These are phyloP conservation scores for Hyaloscypha bicolor DNA, from an alignment of 495 filamentous ascomycete genomes.

Conservation along the genomic window DNA sequence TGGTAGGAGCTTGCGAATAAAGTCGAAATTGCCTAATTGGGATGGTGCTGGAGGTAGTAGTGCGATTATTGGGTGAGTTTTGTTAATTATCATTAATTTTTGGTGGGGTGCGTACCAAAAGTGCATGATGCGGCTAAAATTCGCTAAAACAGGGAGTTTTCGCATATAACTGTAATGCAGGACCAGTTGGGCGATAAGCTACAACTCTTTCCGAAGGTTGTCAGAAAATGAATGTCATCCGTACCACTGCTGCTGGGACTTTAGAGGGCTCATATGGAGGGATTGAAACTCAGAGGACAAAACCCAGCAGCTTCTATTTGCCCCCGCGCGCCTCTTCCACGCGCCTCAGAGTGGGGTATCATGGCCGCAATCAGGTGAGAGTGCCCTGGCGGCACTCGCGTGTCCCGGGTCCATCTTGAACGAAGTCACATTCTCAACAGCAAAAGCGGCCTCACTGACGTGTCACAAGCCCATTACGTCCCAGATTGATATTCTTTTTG, in stretches of 20 bases:
- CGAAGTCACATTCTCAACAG: neutral
- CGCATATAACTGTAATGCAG: neutral
- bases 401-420: neutral
- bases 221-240: slow-evolving; percentile 14
- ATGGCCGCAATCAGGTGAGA: neutral
- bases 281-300: neutral
- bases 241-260: neutral
- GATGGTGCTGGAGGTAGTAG: too few relatives aligned
- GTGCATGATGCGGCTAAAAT: too few relatives aligned
- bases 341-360: neutral
- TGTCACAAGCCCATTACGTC: neutral
- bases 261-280: slow-evolving; percentile 1
- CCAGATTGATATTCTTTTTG: slow-evolving; percentile 9
- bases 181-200: slow-evolving; percentile 13
- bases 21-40: too few relatives aligned
- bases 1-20: too few relatives aligned
- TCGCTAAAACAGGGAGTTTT: too few relatives aligned
- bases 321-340: neutral
- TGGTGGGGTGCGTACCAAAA: too few relatives aligned
- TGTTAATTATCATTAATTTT: too few relatives aligned
- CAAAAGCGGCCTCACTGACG: neutral
- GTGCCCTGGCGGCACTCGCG: neutral
- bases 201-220: neutral
- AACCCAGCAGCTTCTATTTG: neutral
- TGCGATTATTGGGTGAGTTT: too few relatives aligned